phyloP scores from a whole-genome alignment of 768 basidiomycete genomes.

The Sporobolomyces pararoseus region DNA sequence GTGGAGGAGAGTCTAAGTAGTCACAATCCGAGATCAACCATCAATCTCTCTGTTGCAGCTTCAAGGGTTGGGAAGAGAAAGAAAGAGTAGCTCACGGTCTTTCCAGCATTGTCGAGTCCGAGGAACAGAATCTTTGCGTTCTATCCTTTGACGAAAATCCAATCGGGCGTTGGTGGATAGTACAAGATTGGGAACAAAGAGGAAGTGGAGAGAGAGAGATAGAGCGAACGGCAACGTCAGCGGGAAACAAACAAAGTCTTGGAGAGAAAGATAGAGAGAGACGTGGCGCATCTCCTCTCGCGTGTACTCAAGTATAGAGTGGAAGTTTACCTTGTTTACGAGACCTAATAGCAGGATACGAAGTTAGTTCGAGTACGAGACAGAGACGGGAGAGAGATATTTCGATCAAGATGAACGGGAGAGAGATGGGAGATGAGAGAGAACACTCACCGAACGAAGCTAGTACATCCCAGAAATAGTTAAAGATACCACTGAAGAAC shows the following conservation, averaged over 20 bases:
- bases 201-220: not conserved
- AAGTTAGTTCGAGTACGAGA: not conserved
- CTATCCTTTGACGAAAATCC: constrained; percentile 55
- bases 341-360: constrained; percentile 29
- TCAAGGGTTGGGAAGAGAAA: not conserved
- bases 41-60: not conserved
- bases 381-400: not conserved
- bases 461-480: constrained; percentile 97
- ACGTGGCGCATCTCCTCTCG: not conserved
- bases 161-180: too few relatives aligned
- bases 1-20: constrained; percentile 77
- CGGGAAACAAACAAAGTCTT: not conserved
- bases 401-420: not conserved
- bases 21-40: not conserved
- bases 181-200: not conserved
- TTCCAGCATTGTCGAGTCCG: constrained; percentile 97
- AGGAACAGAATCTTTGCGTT: constrained; percentile 99
- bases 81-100: constrained; percentile 68
- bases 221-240: not conserved
- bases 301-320: not conserved
- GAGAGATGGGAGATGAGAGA: not conserved
- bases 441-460: constrained; percentile 73
- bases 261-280: too few relatives aligned
- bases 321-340: constrained; percentile 42
- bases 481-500: constrained; percentile 68